Conservation (phyloP, 768 basidiomycete species). For the Tubosaeta brunneosetosa region DNA sequence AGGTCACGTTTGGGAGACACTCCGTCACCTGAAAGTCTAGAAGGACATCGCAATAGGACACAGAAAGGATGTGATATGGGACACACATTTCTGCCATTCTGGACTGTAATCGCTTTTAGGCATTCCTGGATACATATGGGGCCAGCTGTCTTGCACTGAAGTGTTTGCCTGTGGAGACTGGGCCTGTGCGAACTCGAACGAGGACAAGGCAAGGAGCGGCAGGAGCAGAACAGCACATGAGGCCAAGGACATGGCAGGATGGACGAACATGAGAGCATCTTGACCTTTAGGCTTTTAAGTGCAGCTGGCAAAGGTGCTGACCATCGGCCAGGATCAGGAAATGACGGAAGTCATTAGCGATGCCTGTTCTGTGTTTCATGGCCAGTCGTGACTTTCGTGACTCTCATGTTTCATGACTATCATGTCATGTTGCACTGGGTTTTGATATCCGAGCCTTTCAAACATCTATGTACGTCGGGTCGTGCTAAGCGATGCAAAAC, state of each 20-base stretch:
- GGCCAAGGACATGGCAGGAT: not conserved
- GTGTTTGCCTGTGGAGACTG: not conserved
- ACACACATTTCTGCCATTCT: conserved; percentile 60
- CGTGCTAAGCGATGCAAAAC: too few species aligned
- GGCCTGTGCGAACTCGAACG: not conserved
- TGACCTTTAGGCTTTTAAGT: not conserved
- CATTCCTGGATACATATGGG: conserved; percentile 40
- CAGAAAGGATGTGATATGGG: too few species aligned
- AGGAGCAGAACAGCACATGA: not conserved
- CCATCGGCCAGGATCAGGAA: too few species aligned
- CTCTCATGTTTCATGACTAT: too few species aligned
- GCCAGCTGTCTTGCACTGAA: conserved; percentile 19
- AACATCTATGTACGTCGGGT: too few species aligned
- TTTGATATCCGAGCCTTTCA: too few species aligned
- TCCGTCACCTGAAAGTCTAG: conserved; percentile 57
- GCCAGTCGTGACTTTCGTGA: too few species aligned
- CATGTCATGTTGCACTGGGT: too few species aligned
- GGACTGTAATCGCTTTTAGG: conserved; percentile 46
- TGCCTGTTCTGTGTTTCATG: too few species aligned
- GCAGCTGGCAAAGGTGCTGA: too few species aligned
- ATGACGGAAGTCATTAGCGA: too few species aligned
- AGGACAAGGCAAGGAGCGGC: not conserved
- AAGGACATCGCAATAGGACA: not conserved
- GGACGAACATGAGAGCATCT: not conserved
- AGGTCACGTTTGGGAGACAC: conserved; percentile 55